These are phyloP conservation scores for Capsella bursapastoris DNA, from an alignment of 345 rosid species.

Conservation along the genomic window DNA sequence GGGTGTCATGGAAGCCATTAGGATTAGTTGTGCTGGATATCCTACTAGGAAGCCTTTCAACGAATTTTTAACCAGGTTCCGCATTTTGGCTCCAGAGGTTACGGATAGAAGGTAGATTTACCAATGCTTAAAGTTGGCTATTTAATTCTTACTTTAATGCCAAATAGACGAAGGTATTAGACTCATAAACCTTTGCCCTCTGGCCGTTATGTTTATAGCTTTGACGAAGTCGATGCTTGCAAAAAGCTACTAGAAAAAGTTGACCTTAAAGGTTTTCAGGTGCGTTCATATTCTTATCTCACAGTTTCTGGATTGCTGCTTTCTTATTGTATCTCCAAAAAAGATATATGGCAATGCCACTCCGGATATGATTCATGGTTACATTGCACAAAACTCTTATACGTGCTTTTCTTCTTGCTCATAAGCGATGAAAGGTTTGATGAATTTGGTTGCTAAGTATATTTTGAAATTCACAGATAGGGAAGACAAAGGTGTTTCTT, in stretches of 20 bases:
- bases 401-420: slow-evolving; percentile 24
- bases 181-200: slow-evolving; percentile 26
- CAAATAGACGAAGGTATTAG: background rate
- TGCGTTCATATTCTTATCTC: slow-evolving; percentile 27
- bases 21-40: slow-evolving; percentile 98
- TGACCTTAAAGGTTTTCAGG: slow-evolving; percentile 88
- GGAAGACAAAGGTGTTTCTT: slow-evolving; percentile 91
- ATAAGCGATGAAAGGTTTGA: slow-evolving; percentile 20
- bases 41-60: slow-evolving; percentile 86
- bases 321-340: slow-evolving; percentile 12
- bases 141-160: slow-evolving; percentile 21
- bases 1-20: slow-evolving; percentile 99
- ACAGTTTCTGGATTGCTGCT: slow-evolving; percentile 5
- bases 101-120: slow-evolving; percentile 59
- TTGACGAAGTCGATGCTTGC: slow-evolving; percentile 76
- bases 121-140: slow-evolving; percentile 4
- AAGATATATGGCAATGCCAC: background rate
- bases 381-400: slow-evolving; percentile 30
- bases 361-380: slow-evolving; percentile 21
- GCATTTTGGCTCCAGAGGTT: slow-evolving; percentile 67
- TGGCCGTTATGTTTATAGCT: slow-evolving; percentile 48
- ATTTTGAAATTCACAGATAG: slow-evolving; percentile 58
- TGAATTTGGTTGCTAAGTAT: slow-evolving; percentile 3
- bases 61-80: slow-evolving; percentile 74
- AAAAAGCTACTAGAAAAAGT: slow-evolving; percentile 77